phyloP scores from a whole-genome alignment of 768 basidiomycete species.

The Lentinula boryana region DNA sequence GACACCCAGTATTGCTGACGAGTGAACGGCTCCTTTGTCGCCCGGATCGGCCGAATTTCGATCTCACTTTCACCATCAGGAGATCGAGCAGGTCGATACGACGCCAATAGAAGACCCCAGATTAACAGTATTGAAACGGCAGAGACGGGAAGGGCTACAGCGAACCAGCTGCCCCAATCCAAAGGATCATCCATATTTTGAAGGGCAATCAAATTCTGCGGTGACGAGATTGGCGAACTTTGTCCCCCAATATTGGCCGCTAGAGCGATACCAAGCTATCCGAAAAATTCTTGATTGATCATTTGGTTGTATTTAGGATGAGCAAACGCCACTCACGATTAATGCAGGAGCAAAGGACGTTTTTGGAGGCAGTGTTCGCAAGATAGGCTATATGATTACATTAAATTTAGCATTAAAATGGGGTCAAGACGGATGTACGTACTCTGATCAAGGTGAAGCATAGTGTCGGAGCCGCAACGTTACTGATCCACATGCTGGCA shows the following conservation, averaged over 20 bases:
- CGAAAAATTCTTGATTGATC: background rate
- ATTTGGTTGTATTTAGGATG: background rate
- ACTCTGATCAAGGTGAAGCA: slow-evolving; percentile 96
- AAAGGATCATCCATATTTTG: slow-evolving; percentile 79
- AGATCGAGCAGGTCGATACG: slow-evolving; percentile 69
- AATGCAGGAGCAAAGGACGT: slow-evolving; percentile 86
- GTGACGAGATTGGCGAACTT: slow-evolving; percentile 95
- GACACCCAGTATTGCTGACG: slow-evolving; percentile 87
- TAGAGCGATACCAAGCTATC: slow-evolving; percentile 90
- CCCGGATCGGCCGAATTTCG: slow-evolving; percentile 78
- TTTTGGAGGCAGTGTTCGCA: slow-evolving; percentile 83
- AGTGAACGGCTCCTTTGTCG: slow-evolving; percentile 78
- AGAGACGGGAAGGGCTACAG: slow-evolving; percentile 89
- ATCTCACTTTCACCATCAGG: slow-evolving; percentile 74
- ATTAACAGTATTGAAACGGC: slow-evolving; percentile 81
- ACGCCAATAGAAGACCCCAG: slow-evolving; percentile 82
- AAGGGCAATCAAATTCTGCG: slow-evolving; percentile 94
- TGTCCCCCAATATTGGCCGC: slow-evolving; percentile 98
- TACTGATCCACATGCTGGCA: slow-evolving; percentile 99
- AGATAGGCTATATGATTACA: slow-evolving; percentile 64
- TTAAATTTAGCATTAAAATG: slow-evolving; percentile 1
- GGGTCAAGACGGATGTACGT: slow-evolving; percentile 20
- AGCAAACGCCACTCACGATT: slow-evolving; percentile 54
- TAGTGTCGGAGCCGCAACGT: slow-evolving; percentile 95
- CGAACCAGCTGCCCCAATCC: slow-evolving; percentile 92